Evolutionary conservation across 108 stramenopile genomes (phyloP).

Genomic region (Discostella stelligeroides): DNA sequence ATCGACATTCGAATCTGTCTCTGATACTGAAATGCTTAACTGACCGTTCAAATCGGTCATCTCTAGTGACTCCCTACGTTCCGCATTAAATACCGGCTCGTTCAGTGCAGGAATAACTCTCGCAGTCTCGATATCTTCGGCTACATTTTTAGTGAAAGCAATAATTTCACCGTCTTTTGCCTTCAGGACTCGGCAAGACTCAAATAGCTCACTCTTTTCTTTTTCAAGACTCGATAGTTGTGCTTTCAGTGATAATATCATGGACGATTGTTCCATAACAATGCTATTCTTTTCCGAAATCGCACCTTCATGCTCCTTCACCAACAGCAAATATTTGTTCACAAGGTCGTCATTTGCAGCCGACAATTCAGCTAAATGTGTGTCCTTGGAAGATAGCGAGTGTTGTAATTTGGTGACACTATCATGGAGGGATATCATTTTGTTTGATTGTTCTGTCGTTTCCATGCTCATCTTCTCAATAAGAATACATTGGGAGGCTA

Average conservation of each 20-base stretch:
- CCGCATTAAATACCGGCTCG: neutral
- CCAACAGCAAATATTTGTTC: neutral
- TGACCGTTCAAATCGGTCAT: neutral
- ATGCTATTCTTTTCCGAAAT: neutral
- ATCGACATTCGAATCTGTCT: neutral
- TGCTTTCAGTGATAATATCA: too few species aligned
- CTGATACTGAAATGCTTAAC: neutral
- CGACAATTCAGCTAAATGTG: neutral
- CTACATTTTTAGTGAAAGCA: too few species aligned
- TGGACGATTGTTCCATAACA: neutral
- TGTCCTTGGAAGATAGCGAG: neutral
- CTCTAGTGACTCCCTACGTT: neutral
- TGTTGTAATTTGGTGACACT: neutral
- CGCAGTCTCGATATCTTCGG: too few species aligned
- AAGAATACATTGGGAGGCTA: neutral
- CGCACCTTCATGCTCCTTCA: neutral
- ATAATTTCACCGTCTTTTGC: too few species aligned
- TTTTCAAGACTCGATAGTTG: too few species aligned
- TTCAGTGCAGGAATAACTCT: too few species aligned
- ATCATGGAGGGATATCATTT: neutral
- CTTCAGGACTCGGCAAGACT: too few species aligned
- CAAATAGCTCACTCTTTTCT: too few species aligned
- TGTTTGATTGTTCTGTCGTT: neutral
- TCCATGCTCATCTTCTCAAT: neutral
- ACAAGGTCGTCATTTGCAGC: neutral